Percentiles rank a stretch among this genome's conserved stretches.
phyloP scores from a whole-genome alignment of 73 alveolate genomes.

The Breviolum minutum region DNA sequence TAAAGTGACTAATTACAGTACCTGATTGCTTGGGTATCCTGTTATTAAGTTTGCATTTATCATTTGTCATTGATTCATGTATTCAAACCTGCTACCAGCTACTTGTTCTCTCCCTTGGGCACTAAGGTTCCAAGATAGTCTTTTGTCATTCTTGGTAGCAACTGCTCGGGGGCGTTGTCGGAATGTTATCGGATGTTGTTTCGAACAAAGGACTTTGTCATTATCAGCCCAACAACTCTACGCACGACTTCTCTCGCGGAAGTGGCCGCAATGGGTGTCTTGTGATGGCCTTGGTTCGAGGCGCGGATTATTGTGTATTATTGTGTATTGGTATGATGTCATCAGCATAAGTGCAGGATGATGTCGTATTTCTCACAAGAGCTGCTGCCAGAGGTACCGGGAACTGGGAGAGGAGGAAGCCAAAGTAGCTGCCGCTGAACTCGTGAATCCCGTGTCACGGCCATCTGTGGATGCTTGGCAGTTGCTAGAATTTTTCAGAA shows the following conservation, averaged over 20 bases:
- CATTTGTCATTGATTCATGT: no score
- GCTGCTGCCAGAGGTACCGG: neutral
- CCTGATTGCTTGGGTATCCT: no score
- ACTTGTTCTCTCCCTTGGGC: no score
- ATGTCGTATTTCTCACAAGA: neutral
- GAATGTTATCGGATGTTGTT: neutral
- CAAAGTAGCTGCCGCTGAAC: constrained; percentile 44
- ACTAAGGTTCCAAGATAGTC: no score
- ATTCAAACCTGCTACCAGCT: no score
- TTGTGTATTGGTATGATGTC: neutral
- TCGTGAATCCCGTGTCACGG: neutral
- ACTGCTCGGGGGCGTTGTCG: no score
- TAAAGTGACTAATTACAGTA: no score
- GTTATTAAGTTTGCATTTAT: no score
- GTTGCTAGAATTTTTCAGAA: neutral
- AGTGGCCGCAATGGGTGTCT: constrained; percentile 94
- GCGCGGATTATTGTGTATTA: no score
- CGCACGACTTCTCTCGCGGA: constrained; percentile 71
- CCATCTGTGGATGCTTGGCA: neutral
- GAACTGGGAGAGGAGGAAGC: constrained; percentile 62
- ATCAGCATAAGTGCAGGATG: neutral
- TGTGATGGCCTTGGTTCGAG: constrained; percentile 60
- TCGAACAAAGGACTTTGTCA: neutral
- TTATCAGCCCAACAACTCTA: constrained; percentile 68
- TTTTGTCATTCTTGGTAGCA: neutral